phyloP scores from a whole-genome alignment of 257 asterid species.

The Fraxinus quadrangulata region DNA sequence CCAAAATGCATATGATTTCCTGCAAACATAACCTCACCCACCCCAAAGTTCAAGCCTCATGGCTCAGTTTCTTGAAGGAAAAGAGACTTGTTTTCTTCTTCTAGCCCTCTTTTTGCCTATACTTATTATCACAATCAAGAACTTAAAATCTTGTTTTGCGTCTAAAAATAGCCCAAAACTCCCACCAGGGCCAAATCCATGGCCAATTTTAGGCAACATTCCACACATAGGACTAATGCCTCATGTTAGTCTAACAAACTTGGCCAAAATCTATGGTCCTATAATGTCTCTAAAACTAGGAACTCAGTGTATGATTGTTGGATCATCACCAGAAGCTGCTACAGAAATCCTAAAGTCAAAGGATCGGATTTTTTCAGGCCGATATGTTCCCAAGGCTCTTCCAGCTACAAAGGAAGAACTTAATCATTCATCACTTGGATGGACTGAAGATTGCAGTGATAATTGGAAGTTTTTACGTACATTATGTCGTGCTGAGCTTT shows the following conservation, averaged over 20 bases:
- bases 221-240: slow-evolving; percentile 24
- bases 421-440: slow-evolving; percentile 3
- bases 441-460: slow-evolving; percentile 12
- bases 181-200: slow-evolving; percentile 34
- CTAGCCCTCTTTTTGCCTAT: not conserved
- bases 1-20: not conserved
- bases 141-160: not conserved
- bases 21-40: too few species aligned
- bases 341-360: slow-evolving; percentile 16
- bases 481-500: slow-evolving; percentile 11
- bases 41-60: not conserved
- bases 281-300: slow-evolving; percentile 23
- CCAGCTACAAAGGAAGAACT: not conserved
- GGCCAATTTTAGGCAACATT: slow-evolving; percentile 34
- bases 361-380: slow-evolving; percentile 8
- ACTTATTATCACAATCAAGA: slow-evolving; percentile 10
- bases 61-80: not conserved
- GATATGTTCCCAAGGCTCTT: not conserved
- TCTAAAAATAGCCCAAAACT: slow-evolving; percentile 10
- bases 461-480: slow-evolving; percentile 18
- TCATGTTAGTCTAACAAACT: slow-evolving; percentile 22
- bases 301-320: slow-evolving; percentile 18
- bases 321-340: slow-evolving; percentile 19
- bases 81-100: not conserved
- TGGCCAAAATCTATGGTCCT: slow-evolving; percentile 24